These are phyloP conservation scores for Boechera stricta DNA, from an alignment of 345 rosid species.

Conservation along the genomic window DNA sequence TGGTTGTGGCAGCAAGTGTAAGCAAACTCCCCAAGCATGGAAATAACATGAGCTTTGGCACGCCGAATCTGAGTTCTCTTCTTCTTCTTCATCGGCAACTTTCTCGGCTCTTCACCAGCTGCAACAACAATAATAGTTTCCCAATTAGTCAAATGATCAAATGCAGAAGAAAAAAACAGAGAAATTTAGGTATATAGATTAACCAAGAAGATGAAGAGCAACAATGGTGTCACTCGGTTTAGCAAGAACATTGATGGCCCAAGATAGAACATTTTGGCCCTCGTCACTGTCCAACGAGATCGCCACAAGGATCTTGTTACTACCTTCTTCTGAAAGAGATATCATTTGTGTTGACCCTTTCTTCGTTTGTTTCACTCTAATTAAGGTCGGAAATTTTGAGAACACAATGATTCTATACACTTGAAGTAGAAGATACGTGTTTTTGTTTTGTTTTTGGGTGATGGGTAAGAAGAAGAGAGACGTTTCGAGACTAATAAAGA, in stretches of 20 bases:
- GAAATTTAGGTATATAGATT: slow-evolving; percentile 26
- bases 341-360: slow-evolving; percentile 49
- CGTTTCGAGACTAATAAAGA: slow-evolving; percentile 43
- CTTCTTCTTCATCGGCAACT: slow-evolving; percentile 46
- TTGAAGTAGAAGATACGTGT: slow-evolving; percentile 36
- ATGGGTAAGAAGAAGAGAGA: slow-evolving; percentile 32
- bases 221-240: slow-evolving; percentile 68
- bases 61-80: slow-evolving; percentile 59
- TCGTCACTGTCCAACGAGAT: slow-evolving; percentile 65
- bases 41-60: slow-evolving; percentile 82
- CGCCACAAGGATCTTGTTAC: slow-evolving; percentile 73
- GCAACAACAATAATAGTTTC: not conserved
- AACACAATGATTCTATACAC: slow-evolving; percentile 39
- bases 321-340: slow-evolving; percentile 40
- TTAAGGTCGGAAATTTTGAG: not conserved
- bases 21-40: slow-evolving; percentile 81
- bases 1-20: slow-evolving; percentile 62
- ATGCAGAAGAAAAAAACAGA: not conserved
- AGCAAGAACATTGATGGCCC: slow-evolving; percentile 86
- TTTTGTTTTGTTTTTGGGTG: slow-evolving; percentile 9
- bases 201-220: slow-evolving; percentile 82
- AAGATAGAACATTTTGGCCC: slow-evolving; percentile 70
- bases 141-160: not conserved
- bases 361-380: slow-evolving; percentile 8
- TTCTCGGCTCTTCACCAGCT: slow-evolving; percentile 65